Evolutionary conservation across 164 flowering plant genomes (phyloP).

Genomic region (Liriodendron chinense): DNA sequence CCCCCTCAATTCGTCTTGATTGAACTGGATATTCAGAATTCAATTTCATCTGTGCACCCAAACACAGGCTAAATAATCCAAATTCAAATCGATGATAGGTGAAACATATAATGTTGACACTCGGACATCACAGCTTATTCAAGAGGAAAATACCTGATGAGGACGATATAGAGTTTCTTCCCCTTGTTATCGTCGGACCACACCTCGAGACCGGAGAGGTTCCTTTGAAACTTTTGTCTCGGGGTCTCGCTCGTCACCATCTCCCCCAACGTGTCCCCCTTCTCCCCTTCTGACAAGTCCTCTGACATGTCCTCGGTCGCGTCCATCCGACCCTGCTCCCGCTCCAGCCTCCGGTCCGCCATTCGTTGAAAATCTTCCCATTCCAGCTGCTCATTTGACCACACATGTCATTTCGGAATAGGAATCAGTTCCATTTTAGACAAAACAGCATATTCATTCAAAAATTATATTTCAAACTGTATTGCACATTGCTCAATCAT

Average conservation of each 20-base stretch:
- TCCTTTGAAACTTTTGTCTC: slow-evolving; percentile 51
- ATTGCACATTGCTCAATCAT: not conserved
- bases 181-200: slow-evolving; percentile 74
- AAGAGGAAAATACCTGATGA: slow-evolving; percentile 60
- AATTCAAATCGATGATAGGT: not conserved
- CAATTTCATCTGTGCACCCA: not conserved
- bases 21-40: not conserved
- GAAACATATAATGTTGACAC: too few species aligned
- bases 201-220: slow-evolving; percentile 57
- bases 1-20: not conserved
- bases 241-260: slow-evolving; percentile 48
- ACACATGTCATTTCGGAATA: slow-evolving; percentile 18
- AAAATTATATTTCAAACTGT: not conserved
- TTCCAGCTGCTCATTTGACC: slow-evolving; percentile 50
- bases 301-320: slow-evolving; percentile 98
- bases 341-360: slow-evolving; percentile 74
- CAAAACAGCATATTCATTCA: not conserved
- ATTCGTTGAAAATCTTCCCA: slow-evolving; percentile 61
- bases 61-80: not conserved
- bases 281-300: slow-evolving; percentile 95
- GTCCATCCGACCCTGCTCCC: slow-evolving; percentile 89
- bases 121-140: not conserved
- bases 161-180: slow-evolving; percentile 78
- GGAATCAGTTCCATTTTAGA: slow-evolving; percentile 40
- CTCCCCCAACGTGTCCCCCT: slow-evolving; percentile 65